Evolutionary conservation across 2,329 filamentous ascomycete genomes (phyloP), one percentile per base, ranked within the genome.

Genomic region (Exophiala calicioides): DNA sequence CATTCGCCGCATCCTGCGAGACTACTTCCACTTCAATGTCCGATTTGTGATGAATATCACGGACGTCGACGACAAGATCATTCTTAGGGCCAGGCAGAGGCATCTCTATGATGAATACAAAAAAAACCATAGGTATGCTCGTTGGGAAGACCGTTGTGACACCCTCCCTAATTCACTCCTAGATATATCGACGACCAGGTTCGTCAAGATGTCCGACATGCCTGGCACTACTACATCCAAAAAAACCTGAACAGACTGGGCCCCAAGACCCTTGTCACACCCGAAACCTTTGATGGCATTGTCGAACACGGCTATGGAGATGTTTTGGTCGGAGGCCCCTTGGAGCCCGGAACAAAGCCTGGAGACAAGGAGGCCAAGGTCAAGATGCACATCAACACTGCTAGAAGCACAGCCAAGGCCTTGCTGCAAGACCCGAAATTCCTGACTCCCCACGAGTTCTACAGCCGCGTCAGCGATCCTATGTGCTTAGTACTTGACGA

Each of bases 11-110:
- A 88, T 95, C 59, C 70, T 95, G 67, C 75, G 79, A 61, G 82
- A 91, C 66, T 91, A 93, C 69, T 94, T 95, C 65, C 81, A 82
- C 52, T 93, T 86, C 66, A 74, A 89, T 31, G 81, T 95, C 57
- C 81, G 84, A 50, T 95, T 94, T 70, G 87, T 95, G 56, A 93
- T 94, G 85, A 95, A 95, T 70, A 89, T 93, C 54, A 95, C 90
- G 20, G 90, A 91, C 60, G 79, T 91, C 29, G 86, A 90, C 58
- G 83, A 87, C 68, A 86, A 86, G 75, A 87, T 83, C 60, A 82
- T 82, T 53, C 65, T 84, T 10, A 72, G 78, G 44, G 81, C 86
- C 10, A 77, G 91, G 61, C 83, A 93, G 68, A 85, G 93, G 62
- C 81, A 90, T 62, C 70, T 96, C 26, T 82, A 95, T 47, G 72